Evolutionary conservation across 371 early-diverging fungal species (phyloP), one percentile per base, ranked within the genome.

Genomic region (Lichtheimia ornata): DNA sequence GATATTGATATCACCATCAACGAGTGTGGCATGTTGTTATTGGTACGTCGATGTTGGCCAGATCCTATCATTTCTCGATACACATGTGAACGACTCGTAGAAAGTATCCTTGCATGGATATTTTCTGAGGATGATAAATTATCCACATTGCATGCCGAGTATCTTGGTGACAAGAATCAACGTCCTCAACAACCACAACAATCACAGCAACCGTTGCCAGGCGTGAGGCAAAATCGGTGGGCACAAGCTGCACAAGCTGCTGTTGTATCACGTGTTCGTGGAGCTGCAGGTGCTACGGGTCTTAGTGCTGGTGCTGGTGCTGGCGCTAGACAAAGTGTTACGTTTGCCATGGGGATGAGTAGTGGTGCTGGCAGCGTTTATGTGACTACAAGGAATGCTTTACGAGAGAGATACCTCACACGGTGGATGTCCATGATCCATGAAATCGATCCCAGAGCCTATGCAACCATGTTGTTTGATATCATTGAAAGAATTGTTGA

Each of bases 1-100:
- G 83, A 82, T 56, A 68, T 84, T 15, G 77, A 84, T 56, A 40
- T 86, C 43, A 74, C 84, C 1, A 54, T 84, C 25, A 86, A 84
- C 30, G 87, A 86, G 55, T 82, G 82, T 51, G 87, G 85, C 0
- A 66, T 84, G 55, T 57, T 83, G 30, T 40, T 86, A 2, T 53
- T 86, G 7, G 67, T 73, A 0, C 73, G 85, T 9, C 77, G 83
- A 11, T 81, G 85, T 49, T 84, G 84, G 82, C 87, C 87, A 1
- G 83, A 84, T 42, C 78, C 83, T 9, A 82, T 83, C 57, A 83
- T 82, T 73, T 81, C 87, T 0, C 63, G 58, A 4, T 81, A 84
- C 50, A 78, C 83, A 2, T 58, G 61, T 0, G 80, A 84, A 43
- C 71, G 84, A 22, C 50, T 86, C 15, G 57, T 84, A 7, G 62